Conservation (phyloP, 441 rosid genomes). For the Jatropha multifida region DNA sequence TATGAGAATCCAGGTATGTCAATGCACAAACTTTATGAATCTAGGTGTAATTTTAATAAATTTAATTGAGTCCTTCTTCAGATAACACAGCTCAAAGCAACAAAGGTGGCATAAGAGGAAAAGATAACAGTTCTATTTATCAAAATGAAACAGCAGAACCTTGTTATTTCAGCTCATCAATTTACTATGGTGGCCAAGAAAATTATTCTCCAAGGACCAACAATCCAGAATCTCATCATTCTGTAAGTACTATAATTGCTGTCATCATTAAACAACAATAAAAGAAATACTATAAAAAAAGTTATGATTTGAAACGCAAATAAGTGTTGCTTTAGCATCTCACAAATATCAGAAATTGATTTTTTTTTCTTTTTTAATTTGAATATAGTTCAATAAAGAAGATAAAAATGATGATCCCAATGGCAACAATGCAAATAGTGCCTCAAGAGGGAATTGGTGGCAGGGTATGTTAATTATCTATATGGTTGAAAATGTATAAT, state of each 20-base stretch:
- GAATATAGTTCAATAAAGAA: conserved; percentile 43
- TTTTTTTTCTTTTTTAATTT: neutral
- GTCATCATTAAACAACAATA: neutral
- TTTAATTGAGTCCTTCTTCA: neutral
- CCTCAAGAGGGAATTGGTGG: conserved; percentile 98
- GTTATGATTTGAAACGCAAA: too few relatives aligned
- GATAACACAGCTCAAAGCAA: conserved; percentile 22
- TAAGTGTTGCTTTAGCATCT: neutral
- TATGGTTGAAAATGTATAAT: too few relatives aligned
- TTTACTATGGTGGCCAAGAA: conserved; percentile 91
- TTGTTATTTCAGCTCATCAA: conserved; percentile 74
- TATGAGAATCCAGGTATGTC: conserved; percentile 40
- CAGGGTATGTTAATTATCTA: conserved; percentile 46
- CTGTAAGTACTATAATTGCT: conserved; percentile 28
- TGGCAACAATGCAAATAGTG: conserved; percentile 46
- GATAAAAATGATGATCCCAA: conserved; percentile 50
- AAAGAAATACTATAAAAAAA: neutral
- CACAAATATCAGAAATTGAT: neutral
- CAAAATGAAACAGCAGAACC: conserved; percentile 62
- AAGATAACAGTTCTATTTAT: conserved; percentile 36
- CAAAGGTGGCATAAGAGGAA: conserved; percentile 28
- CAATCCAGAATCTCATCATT: conserved; percentile 32
- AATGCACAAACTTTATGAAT: neutral
- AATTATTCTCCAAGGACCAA: conserved; percentile 60
- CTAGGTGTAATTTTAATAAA: neutral